Evolutionary conservation across 495 filamentous ascomycete genomes (phyloP), one percentile per base, ranked within the genome.

Genomic region (Pyronema domesticum): DNA sequence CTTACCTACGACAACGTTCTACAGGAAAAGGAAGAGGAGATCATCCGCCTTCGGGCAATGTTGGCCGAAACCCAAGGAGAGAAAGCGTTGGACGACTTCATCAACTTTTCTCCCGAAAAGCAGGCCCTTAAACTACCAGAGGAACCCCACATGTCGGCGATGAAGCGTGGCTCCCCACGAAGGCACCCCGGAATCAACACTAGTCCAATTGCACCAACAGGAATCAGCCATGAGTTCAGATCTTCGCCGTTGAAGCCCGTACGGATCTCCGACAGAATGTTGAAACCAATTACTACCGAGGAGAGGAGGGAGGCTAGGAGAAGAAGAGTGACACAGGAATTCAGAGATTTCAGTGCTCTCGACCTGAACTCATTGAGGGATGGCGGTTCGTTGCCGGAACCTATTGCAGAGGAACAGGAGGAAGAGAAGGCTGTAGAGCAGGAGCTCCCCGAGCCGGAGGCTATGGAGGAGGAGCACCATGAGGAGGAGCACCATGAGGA

Each of bases 31-130:
- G 63, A 65, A 30, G 59, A 56, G n/a, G 58, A 62, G 14, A 59
- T 65, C 37, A 52, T 53, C 36, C 55, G 59, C 23, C 50, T 65
- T 6, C 49, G 61, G 42, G 62, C 50, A 5, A 53, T 65, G 51
- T 35, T 62, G 43, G 54, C 56, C 1, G 59, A 58, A 19, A 46
- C 47, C 34, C 55, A 61, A 18, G 46, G 50, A 8, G 37, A 54
- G 13, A 9, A 35, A 50, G 11, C 53, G 19, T 53, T 65, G 19
- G 62, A 57, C 6, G 62, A 61, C 37, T 65, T 65, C 37, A 54
- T 60, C n/a, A 46, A 65, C 54, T 65, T 65, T 39, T 65, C 63
- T 4, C 62, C 56, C 8, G 59, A 65, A 37, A 65, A 65, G 46
- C 62, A 57, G 53, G 46, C 53, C 18, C 60, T 36, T 30, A 15